Percentiles rank a stretch among this genome's conserved stretches.
These are phyloP conservation scores for Collybiopsis confluens DNA, from an alignment of 768 basidiomycete genomes.

Conservation along the genomic window DNA sequence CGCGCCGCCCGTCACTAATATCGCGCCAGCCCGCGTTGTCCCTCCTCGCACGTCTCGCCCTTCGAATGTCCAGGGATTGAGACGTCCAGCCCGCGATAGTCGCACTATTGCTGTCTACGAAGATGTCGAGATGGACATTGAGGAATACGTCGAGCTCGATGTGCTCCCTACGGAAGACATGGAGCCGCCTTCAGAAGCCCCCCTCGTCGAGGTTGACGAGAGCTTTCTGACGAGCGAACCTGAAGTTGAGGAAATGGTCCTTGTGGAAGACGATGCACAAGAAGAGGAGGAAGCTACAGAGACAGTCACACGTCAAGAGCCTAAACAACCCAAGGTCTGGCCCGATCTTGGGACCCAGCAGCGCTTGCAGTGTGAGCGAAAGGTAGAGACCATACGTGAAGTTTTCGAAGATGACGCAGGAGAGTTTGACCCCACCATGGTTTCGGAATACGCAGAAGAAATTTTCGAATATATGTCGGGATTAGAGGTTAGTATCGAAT, in stretches of 20 bases:
- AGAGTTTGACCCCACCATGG: constrained; percentile 88
- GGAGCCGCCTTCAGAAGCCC: constrained; percentile 22
- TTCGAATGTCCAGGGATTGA: constrained; percentile 15
- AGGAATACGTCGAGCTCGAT: constrained; percentile 29
- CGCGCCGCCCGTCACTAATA: constrained; percentile 37
- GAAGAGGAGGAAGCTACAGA: constrained; percentile 28
- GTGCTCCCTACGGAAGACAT: neutral
- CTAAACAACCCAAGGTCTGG: constrained; percentile 56
- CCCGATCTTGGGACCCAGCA: constrained; percentile 68
- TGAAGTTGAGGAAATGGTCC: constrained; percentile 65
- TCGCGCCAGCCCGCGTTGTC: constrained; percentile 33
- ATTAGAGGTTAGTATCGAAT: constrained; percentile 65
- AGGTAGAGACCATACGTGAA: constrained; percentile 67
- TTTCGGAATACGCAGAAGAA: constrained; percentile 97
- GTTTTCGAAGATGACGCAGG: constrained; percentile 68
- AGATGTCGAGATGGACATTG: constrained; percentile 62
- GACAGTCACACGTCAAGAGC: constrained; percentile 21
- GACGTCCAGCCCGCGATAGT: constrained; percentile 37
- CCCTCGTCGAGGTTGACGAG: constrained; percentile 38
- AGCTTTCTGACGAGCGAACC: constrained; percentile 42
- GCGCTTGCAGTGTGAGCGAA: constrained; percentile 49
- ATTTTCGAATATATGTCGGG: constrained; percentile 96
- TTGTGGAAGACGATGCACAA: constrained; percentile 45
- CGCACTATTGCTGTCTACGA: constrained; percentile 35
- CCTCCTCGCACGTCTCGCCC: constrained; percentile 10